These are phyloP conservation scores for Apiotrichum siamense DNA, from an alignment of 1,284 basidiomycete species.

Conservation along the genomic window DNA sequence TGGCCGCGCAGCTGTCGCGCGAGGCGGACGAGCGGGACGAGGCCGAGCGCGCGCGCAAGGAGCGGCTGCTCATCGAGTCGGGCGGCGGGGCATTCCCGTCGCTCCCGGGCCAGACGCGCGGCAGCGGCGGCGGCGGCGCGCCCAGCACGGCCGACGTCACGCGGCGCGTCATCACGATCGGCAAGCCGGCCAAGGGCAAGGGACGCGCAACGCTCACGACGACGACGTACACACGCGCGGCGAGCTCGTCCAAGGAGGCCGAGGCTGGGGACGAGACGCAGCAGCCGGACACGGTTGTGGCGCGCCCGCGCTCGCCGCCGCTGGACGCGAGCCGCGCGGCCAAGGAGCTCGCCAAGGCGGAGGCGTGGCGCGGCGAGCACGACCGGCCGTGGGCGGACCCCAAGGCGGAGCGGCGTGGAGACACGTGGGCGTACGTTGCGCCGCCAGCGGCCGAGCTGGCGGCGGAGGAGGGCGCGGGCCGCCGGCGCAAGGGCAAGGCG, in stretches of 20 bases:
- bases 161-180: slow-evolving; percentile 20
- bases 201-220: slow-evolving; percentile 27
- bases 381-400: slow-evolving; percentile 41
- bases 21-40: slow-evolving; percentile 34
- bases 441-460: slow-evolving; percentile 2
- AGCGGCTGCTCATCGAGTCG: slow-evolving; percentile 28
- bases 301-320: slow-evolving; percentile 29
- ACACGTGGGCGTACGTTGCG: slow-evolving; percentile 14
- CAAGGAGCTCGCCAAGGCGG: slow-evolving; percentile 30
- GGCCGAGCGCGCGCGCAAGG: slow-evolving; percentile 26
- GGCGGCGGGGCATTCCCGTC: slow-evolving; percentile 45
- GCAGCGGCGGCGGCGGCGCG: background rate
- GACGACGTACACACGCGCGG: slow-evolving; percentile 23
- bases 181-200: slow-evolving; percentile 18
- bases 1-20: slow-evolving; percentile 29
- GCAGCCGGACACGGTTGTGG: slow-evolving; percentile 17
- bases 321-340: slow-evolving; percentile 23
- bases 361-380: slow-evolving; percentile 26
- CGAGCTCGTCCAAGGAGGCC: slow-evolving; percentile 2
- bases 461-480: slow-evolving; percentile 19
- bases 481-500: slow-evolving; percentile 26
- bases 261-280: background rate
- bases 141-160: slow-evolving; percentile 5
- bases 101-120: slow-evolving; percentile 14
- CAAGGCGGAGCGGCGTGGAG: slow-evolving; percentile 19